Conservation (phyloP, 176 grass and related monocot species). For the Melocanna baccifera region DNA sequence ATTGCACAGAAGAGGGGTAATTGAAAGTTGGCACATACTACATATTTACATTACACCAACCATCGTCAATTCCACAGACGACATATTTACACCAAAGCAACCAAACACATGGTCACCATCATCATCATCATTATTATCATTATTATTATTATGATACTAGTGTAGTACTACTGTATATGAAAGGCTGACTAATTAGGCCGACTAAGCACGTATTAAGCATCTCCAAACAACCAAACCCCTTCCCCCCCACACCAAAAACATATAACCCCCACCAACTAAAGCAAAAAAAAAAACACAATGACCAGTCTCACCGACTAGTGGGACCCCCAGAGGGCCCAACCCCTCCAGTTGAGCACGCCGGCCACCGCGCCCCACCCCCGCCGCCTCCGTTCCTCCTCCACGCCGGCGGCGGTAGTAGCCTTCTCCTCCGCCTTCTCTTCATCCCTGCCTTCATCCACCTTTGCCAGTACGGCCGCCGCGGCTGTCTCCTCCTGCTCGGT, state of each 20-base stretch:
- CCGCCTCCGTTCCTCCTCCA: constrained; percentile 43
- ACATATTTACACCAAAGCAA: constrained; percentile 7
- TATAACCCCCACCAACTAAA: not conserved
- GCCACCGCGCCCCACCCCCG: constrained; percentile 50
- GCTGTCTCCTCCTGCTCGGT: constrained; percentile 1
- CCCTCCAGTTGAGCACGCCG: constrained; percentile 25
- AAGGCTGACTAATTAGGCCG: not conserved
- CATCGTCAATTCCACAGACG: not conserved
- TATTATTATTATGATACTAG: not conserved
- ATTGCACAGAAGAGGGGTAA: too few relatives aligned
- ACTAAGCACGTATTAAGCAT: not conserved
- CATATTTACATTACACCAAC: constrained; percentile 10
- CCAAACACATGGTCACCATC: constrained; percentile 4
- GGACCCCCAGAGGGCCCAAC: constrained; percentile 39
- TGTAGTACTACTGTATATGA: not conserved
- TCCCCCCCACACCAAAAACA: too few relatives aligned
- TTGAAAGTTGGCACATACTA: not conserved
- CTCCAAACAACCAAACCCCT: constrained; percentile 1
- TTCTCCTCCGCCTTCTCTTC: not conserved
- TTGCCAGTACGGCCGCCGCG: not conserved
- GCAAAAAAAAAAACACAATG: not conserved
- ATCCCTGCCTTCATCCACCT: not conserved
- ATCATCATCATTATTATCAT: too few relatives aligned
- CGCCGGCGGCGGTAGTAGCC: not conserved
- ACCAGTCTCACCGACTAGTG: not conserved